Percentiles rank a stretch among this genome's conserved stretches.
These are phyloP conservation scores for Claviceps quebecensis DNA, from an alignment of 2,329 filamentous ascomycete species.

Conservation along the genomic window DNA sequence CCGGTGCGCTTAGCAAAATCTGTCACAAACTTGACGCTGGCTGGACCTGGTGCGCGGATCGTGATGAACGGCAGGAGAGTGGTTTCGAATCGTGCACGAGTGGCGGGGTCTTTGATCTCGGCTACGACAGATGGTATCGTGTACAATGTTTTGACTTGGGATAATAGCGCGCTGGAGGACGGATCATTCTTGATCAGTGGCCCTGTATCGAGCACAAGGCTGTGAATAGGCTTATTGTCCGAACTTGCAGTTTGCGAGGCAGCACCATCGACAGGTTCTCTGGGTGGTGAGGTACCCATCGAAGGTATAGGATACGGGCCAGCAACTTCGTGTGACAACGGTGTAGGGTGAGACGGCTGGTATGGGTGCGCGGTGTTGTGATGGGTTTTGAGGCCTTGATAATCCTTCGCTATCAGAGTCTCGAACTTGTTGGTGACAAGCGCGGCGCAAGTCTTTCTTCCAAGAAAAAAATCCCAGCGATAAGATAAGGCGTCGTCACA, in stretches of 20 bases:
- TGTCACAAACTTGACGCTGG: slow-evolving; percentile 65
- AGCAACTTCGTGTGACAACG: not conserved
- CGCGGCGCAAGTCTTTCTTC: not conserved
- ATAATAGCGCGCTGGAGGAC: slow-evolving; percentile 65
- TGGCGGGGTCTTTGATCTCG: slow-evolving; percentile 78
- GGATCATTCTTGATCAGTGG: slow-evolving; percentile 91
- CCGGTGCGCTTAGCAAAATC: slow-evolving; percentile 84
- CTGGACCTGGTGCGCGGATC: slow-evolving; percentile 57
- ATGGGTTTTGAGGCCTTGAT: not conserved
- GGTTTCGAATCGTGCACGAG: slow-evolving; percentile 68
- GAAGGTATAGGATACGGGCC: not conserved
- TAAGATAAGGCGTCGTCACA: no score
- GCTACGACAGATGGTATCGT: slow-evolving; percentile 75
- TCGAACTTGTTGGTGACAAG: not conserved
- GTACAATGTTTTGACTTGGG: slow-evolving; percentile 61
- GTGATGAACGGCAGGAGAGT: slow-evolving; percentile 75
- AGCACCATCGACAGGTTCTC: slow-evolving; percentile 4
- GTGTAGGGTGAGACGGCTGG: not conserved
- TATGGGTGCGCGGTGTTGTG: not conserved
- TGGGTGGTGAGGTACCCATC: slow-evolving; percentile 3
- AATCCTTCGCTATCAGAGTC: not conserved
- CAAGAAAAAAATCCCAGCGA: no score
- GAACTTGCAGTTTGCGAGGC: slow-evolving; percentile 5
- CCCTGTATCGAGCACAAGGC: slow-evolving; percentile 78
- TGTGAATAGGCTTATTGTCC: slow-evolving; percentile 55